A percentile compares a stretch with the other conserved stretches of the same genome.
phyloP scores from a whole-genome alignment of 768 basidiomycete species.

The Hypholoma sublateritium region DNA sequence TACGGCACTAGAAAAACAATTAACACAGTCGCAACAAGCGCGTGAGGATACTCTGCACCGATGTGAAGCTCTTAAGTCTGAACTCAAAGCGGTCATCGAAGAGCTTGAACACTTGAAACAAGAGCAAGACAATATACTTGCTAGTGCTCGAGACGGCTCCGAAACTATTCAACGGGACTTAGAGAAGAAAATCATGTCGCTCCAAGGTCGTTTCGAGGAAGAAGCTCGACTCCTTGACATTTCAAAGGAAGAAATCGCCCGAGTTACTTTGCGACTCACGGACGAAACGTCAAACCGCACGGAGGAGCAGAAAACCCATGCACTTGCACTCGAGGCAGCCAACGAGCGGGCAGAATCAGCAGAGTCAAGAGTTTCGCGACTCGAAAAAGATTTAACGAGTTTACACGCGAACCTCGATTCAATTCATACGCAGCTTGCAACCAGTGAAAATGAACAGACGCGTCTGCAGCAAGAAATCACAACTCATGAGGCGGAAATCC shows the following conservation, averaged over 20 bases:
- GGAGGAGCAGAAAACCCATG: constrained; percentile 31
- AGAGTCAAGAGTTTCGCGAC: constrained; percentile 31
- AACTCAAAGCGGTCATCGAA: constrained; percentile 16
- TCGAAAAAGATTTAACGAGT: constrained; percentile 34
- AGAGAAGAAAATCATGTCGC: constrained; percentile 33
- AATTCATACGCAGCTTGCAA: constrained; percentile 32
- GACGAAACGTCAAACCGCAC: constrained; percentile 33
- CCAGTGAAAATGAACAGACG: constrained; percentile 49
- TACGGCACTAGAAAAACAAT: constrained; percentile 18
- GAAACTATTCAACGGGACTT: constrained; percentile 22
- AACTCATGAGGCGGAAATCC: constrained; percentile 60
- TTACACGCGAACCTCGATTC: constrained; percentile 42
- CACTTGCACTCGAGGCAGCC: constrained; percentile 28
- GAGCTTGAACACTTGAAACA: constrained; percentile 22
- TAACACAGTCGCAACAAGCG: constrained; percentile 13
- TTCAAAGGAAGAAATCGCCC: constrained; percentile 36
- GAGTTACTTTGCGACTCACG: constrained; percentile 38
- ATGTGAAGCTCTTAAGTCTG: constrained; percentile 15
- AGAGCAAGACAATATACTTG: constrained; percentile 30
- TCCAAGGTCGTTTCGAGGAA: constrained; percentile 35
- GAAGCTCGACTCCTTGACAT: constrained; percentile 36
- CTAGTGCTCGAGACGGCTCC: constrained; percentile 27
- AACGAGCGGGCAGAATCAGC: constrained; percentile 27
- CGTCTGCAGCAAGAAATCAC: constrained; percentile 57
- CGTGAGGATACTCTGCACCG: constrained; percentile 13